Conservation (phyloP, 495 filamentous ascomycete genomes). For the Aspergillus hancockii region DNA sequence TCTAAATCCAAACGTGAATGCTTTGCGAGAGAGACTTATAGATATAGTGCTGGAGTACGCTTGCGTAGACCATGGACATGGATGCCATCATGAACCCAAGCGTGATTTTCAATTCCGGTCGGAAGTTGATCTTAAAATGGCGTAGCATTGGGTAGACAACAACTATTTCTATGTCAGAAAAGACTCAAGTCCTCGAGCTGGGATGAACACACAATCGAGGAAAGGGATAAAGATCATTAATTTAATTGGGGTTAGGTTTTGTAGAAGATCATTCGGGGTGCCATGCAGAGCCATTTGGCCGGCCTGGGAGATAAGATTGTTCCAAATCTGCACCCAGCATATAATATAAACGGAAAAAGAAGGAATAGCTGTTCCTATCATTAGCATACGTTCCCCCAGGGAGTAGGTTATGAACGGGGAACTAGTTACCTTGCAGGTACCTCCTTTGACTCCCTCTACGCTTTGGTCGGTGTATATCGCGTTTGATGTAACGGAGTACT, state of each 20-base stretch:
- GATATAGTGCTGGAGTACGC: constrained; percentile 63
- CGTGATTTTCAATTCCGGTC: constrained; percentile 64
- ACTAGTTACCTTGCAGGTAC: constrained; percentile 38
- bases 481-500: constrained; percentile 12
- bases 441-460: constrained; percentile 49
- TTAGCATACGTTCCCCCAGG: neutral
- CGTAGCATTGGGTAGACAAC: constrained; percentile 24
- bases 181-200: no score
- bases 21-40: constrained; percentile 40
- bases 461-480: constrained; percentile 40
- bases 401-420: neutral
- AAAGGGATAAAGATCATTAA: constrained; percentile 65
- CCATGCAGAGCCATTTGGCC: constrained; percentile 44
- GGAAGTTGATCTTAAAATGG: constrained; percentile 54
- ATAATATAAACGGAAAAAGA: constrained; percentile 33
- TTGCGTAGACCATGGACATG: constrained; percentile 53
- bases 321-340: constrained; percentile 24
- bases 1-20: constrained; percentile 56
- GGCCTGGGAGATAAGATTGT: constrained; percentile 41
- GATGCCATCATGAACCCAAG: constrained; percentile 59
- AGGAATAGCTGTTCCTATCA: constrained; percentile 40
- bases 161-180: constrained; percentile 53
- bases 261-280: constrained; percentile 63
- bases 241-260: constrained; percentile 64
- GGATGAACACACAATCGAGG: constrained; percentile 46